Conservation (phyloP, 306 rosid genomes). For the Lagenaria siceraria region DNA sequence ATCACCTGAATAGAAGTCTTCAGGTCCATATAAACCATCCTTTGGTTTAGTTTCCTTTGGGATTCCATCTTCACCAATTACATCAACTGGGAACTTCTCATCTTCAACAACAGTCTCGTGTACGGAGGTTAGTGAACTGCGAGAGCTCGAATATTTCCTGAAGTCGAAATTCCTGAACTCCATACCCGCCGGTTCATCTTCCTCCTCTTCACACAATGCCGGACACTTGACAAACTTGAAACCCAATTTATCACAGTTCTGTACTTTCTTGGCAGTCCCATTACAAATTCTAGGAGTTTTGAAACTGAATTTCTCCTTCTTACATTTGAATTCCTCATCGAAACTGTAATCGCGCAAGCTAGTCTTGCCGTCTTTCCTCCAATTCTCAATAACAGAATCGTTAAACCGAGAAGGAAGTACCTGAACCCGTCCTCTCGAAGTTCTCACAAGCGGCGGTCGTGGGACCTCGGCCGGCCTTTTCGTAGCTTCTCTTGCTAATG, state of each 20-base stretch:
- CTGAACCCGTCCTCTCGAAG: slow-evolving; percentile 93
- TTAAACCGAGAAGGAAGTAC: slow-evolving; percentile 95
- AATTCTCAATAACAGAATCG: slow-evolving; percentile 90
- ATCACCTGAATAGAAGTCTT: slow-evolving; percentile 84
- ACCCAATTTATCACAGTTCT: slow-evolving; percentile 23
- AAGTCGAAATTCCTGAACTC: slow-evolving; percentile 27
- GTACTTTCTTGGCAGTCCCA: slow-evolving; percentile 30
- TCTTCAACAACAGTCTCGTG: slow-evolving; percentile 30
- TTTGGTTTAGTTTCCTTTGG: slow-evolving; percentile 23
- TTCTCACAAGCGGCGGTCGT: slow-evolving; percentile 82
- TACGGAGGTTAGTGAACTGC: slow-evolving; percentile 27
- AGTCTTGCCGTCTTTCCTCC: slow-evolving; percentile 74
- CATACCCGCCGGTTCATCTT: slow-evolving; percentile 9
- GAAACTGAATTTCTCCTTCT: slow-evolving; percentile 38
- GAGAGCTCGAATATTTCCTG: slow-evolving; percentile 34
- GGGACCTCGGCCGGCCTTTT: slow-evolving; percentile 35
- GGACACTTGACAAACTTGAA: slow-evolving; percentile 27
- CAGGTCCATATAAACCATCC: slow-evolving; percentile 71
- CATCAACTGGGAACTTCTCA: slow-evolving; percentile 29
- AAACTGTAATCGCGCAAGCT: slow-evolving; percentile 30
- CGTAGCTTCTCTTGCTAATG: slow-evolving; percentile 14
- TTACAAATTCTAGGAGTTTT: slow-evolving; percentile 29
- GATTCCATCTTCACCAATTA: slow-evolving; percentile 17
- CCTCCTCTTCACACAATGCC: slow-evolving; percentile 42
- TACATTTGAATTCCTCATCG: slow-evolving; percentile 44